Percentiles rank a stretch among this genome's conserved stretches.
These are phyloP conservation scores for Whalleya microplaca DNA, from an alignment of 2,329 filamentous ascomycete species.

Conservation along the genomic window DNA sequence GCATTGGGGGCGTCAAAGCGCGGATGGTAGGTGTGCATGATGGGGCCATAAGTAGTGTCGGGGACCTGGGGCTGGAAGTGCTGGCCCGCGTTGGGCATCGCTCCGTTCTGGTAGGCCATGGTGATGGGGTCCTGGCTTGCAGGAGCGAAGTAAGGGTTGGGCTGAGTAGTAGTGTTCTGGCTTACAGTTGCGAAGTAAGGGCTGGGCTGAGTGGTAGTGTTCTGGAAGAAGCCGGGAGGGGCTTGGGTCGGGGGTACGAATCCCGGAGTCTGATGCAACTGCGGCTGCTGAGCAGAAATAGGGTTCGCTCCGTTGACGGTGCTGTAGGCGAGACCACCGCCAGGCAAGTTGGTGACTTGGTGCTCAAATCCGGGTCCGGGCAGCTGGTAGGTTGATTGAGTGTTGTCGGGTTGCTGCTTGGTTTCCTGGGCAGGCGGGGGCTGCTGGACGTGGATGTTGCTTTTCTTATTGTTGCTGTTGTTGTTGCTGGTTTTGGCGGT, in stretches of 20 bases:
- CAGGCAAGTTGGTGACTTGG: constrained; percentile 22
- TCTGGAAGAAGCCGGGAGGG: constrained; percentile 16
- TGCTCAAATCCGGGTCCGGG: constrained; percentile 25
- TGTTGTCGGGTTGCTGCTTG: background rate
- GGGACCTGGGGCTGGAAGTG: constrained; percentile 64
- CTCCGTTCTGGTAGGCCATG: constrained; percentile 42
- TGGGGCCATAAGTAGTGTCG: constrained; percentile 59
- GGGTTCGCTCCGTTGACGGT: constrained; percentile 23
- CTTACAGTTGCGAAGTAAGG: constrained; percentile 19
- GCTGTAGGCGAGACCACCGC: constrained; percentile 18
- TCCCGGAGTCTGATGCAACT: constrained; percentile 23
- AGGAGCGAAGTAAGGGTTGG: constrained; percentile 14
- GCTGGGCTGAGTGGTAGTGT: constrained; percentile 17
- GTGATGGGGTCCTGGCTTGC: constrained; percentile 40
- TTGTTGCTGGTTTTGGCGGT: background rate
- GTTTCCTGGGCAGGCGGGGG: background rate
- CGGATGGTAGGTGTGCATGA: constrained; percentile 59
- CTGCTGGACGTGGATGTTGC: background rate
- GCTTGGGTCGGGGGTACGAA: constrained; percentile 6
- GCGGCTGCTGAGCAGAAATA: constrained; percentile 20
- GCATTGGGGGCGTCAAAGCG: constrained; percentile 47
- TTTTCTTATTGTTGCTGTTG: background rate
- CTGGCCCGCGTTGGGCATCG: constrained; percentile 47
- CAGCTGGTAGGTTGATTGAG: constrained; percentile 15
- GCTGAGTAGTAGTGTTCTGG: constrained; percentile 38